Conservation (phyloP, 2,329 filamentous ascomycete genomes). For the Biscogniauxia marginata region DNA sequence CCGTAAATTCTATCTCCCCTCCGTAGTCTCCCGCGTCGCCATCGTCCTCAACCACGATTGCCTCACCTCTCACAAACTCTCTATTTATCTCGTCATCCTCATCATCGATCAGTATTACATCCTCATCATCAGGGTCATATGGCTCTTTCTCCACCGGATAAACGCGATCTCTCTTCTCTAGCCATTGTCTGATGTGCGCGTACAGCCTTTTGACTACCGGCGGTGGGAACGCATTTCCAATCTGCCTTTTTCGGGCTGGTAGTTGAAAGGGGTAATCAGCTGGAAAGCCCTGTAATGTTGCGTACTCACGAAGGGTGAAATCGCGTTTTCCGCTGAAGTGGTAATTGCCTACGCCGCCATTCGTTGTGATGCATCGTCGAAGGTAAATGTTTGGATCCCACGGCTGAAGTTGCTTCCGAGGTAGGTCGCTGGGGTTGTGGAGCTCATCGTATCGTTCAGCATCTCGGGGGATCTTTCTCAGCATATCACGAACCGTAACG, state of each 20-base stretch:
- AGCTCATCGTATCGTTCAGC: constrained; percentile 31
- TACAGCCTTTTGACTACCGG: constrained; percentile 51
- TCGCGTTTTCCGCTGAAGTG: constrained; percentile 63
- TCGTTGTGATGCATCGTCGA: constrained; percentile 62
- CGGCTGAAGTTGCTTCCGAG: constrained; percentile 29
- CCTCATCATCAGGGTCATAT: constrained; percentile 19
- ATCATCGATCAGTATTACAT: constrained; percentile 10
- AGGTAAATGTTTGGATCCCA: constrained; percentile 50
- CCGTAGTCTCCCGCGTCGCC: constrained; percentile 3
- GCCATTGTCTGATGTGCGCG: constrained; percentile 45
- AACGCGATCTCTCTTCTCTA: constrained; percentile 44
- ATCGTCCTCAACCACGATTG: background rate
- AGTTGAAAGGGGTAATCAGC: constrained; percentile 55
- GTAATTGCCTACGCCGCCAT: constrained; percentile 56
- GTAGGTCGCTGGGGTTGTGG: constrained; percentile 38
- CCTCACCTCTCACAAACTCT: background rate
- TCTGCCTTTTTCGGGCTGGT: constrained; percentile 56
- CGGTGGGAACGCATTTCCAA: constrained; percentile 78
- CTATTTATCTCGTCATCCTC: constrained; percentile 7
- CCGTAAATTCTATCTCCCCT: constrained; percentile 19
- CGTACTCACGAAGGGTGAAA: constrained; percentile 67
- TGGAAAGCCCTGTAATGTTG: constrained; percentile 70
- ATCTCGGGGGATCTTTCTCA: constrained; percentile 34
- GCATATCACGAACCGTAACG: constrained; percentile 44
- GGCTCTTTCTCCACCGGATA: constrained; percentile 15